These are phyloP conservation scores for Tricholoma matsutake DNA, from an alignment of 768 basidiomycete genomes.

Conservation along the genomic window DNA sequence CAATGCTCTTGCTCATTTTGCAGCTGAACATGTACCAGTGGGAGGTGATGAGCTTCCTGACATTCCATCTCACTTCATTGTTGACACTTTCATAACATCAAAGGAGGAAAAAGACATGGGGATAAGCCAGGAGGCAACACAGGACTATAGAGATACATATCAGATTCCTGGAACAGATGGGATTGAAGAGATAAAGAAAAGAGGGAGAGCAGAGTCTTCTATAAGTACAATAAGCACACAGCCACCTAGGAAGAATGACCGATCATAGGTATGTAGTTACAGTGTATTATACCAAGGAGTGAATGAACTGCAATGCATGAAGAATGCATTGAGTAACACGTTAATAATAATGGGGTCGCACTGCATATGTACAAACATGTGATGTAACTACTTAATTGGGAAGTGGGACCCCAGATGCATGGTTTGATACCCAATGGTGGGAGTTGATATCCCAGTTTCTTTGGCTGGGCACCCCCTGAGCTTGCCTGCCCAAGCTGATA, in stretches of 20 bases:
- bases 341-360: too few species aligned
- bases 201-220: neutral
- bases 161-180: constrained; percentile 1
- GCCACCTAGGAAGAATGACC: neutral
- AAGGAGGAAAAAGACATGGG: too few species aligned
- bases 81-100: neutral
- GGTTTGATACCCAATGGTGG: neutral
- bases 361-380: neutral
- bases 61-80: neutral
- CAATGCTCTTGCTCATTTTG: neutral
- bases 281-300: too few species aligned
- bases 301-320: too few species aligned
- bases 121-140: neutral
- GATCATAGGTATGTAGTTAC: neutral
- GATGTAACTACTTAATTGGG: neutral
- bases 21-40: neutral
- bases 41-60: neutral
- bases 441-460: too few species aligned
- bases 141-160: neutral
- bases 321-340: too few species aligned
- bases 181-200: neutral
- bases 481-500: too few species aligned
- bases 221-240: neutral
- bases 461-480: too few species aligned
- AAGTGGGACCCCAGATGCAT: neutral